Base-by-base conservation (phyloP, 2,329 filamentous ascomycete genomes). In the Colletotrichum tofieldiae region DNA sequence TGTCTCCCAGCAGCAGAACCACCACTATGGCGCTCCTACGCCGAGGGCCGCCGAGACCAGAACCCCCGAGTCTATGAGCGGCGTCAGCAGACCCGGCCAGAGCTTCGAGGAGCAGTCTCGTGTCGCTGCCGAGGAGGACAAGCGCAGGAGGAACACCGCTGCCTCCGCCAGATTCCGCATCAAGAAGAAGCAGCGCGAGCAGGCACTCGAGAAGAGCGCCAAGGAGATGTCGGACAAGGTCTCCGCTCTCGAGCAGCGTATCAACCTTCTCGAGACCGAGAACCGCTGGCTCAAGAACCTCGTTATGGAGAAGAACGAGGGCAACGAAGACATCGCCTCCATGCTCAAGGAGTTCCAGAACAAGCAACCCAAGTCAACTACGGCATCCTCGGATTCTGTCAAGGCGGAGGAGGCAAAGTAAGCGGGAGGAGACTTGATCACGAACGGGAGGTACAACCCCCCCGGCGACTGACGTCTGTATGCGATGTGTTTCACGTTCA, bases 131-230 rank as follows among this genome's bases (percentile, higher is more conserved):
- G 94, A 97, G 82, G 94, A 97, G 83, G 94, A 97, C 81, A 97
- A 97, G 85, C 92, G 94, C 61, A 91, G 94, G 71, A 91, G 94
- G 75, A 97, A 97, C 84, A 97, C 95, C 2, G 94, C 94, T 41
- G 94, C 94, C 67, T 95, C 92, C 75, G 94, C 94, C 23, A 93
- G 94, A 61, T 97, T 97, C 88, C 93, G 94, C 72, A 91, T 96
- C 80, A 97, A 97, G 91, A 97, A 97, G 92, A 97, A 97, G 90
- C 94, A 96, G 84, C 92, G 94, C 62, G 94, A 97, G 85, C 93
- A 95, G 82, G 93, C 93, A 11, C 90, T 97, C 64, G 94, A 96
- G 82, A 91, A 91, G 78, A 92, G 91, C 4, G 92, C 94, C 77
- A 94, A 95, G 82, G 94, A 97, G 76, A 93, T 96, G 84, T 90